Conservation (phyloP, 2,329 filamentous ascomycete genomes). For the Catunica adiposa region DNA sequence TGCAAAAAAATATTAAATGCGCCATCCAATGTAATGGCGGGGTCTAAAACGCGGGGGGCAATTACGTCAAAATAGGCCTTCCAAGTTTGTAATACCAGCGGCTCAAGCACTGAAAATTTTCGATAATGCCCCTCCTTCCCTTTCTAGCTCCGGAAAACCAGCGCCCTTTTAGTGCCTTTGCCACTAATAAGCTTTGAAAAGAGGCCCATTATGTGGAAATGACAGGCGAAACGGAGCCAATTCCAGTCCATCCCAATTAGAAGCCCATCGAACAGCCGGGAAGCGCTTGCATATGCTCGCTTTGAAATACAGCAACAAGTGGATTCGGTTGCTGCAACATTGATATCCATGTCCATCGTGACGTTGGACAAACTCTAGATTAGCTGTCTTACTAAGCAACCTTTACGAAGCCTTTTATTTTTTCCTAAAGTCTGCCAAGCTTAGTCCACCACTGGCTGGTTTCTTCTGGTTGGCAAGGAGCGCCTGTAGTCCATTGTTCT, state of each 20-base stretch:
- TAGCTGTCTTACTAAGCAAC: not conserved
- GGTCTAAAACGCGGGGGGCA: constrained; percentile 12
- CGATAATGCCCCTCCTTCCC: not conserved
- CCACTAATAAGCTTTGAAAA: not conserved
- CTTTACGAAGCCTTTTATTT: constrained; percentile 5
- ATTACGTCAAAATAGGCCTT: not conserved
- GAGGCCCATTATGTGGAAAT: not conserved
- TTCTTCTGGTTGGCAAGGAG: constrained; percentile 36
- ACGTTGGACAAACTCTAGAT: not conserved
- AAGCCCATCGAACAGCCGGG: not conserved
- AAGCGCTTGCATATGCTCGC: not conserved
- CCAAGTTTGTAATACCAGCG: not conserved
- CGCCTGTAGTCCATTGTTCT: constrained; percentile 50
- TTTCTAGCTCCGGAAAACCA: not conserved
- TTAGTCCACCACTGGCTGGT: constrained; percentile 22
- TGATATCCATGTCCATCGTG: not conserved
- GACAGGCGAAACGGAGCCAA: not conserved
- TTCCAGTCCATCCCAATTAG: not conserved
- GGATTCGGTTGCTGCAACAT: not conserved
- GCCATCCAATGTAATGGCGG: constrained; percentile 14
- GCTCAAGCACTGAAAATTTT: constrained; percentile 10
- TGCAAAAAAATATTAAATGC: constrained; percentile 17
- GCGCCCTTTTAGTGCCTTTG: not conserved
- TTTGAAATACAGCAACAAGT: not conserved
- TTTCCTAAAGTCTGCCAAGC: constrained; percentile 39